Conservation (phyloP, 371 early-diverging fungal genomes). For the Pancytospora epiphaga region DNA sequence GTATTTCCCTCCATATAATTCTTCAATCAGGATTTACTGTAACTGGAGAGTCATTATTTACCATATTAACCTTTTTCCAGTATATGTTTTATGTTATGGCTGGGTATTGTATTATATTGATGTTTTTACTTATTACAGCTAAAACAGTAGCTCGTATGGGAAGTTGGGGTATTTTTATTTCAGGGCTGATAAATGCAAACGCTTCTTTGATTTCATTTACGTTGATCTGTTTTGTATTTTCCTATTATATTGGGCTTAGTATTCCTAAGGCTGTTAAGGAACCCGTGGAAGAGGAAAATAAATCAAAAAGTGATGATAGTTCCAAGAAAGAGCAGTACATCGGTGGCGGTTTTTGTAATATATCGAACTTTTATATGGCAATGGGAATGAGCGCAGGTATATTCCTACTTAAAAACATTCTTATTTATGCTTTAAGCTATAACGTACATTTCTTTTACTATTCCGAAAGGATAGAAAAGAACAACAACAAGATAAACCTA, state of each 20-base stretch:
- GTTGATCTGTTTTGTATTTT: background rate
- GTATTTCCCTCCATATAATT: too few species aligned
- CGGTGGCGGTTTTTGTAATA: background rate
- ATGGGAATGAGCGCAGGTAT: constrained; percentile 2
- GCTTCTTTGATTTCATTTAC: background rate
- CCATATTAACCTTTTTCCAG: background rate
- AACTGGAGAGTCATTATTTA: too few species aligned
- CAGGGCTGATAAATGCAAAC: background rate
- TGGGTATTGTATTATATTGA: background rate
- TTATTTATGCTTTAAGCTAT: constrained; percentile 22
- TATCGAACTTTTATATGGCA: constrained; percentile 17
- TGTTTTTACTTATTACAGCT: background rate
- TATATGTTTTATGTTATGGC: background rate
- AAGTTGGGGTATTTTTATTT: background rate
- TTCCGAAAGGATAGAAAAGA: constrained; percentile 27
- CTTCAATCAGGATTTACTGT: too few species aligned
- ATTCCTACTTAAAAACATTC: constrained; percentile 25
- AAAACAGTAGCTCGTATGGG: background rate
- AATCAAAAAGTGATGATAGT: background rate
- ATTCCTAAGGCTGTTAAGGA: background rate
- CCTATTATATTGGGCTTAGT: background rate
- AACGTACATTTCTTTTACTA: constrained; percentile 41
- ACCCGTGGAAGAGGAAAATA: background rate
- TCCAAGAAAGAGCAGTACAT: background rate
- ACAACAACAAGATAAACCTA: constrained; percentile 28